Evolutionary conservation across 192 early-diverging fungal genomes (phyloP).

Genomic region (Gamsiella multidivaricata): DNA sequence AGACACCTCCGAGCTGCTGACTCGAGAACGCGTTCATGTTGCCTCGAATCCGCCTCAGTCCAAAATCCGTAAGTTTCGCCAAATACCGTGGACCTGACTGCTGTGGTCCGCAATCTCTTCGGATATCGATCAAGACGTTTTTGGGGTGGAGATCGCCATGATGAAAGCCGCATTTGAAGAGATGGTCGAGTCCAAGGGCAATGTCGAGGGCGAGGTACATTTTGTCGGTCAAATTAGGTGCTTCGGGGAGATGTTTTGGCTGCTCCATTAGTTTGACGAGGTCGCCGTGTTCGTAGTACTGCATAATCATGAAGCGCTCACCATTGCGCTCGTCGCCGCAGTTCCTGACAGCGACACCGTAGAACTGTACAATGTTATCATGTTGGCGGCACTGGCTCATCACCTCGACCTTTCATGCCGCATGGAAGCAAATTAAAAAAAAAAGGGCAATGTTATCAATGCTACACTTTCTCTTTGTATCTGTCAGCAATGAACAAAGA

Average conservation of each 20-base stretch:
- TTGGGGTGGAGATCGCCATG: constrained; percentile 51
- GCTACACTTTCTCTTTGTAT: no score
- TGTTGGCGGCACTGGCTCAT: constrained; percentile 47
- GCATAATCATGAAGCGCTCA: constrained; percentile 49
- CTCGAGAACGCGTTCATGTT: constrained; percentile 42
- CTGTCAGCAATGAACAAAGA: background rate
- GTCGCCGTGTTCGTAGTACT: constrained; percentile 42
- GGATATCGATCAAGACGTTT: constrained; percentile 42
- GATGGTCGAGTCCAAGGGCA: constrained; percentile 38
- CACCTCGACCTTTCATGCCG: constrained; percentile 31
- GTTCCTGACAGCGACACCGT: constrained; percentile 38
- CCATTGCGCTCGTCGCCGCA: constrained; percentile 32
- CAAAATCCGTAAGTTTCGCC: constrained; percentile 47
- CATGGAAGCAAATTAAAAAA: background rate
- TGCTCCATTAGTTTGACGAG: constrained; percentile 28
- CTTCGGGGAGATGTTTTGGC: constrained; percentile 1
- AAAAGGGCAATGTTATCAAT: no score
- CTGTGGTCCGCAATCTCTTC: constrained; percentile 6
- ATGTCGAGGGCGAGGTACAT: constrained; percentile 42
- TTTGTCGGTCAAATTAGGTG: constrained; percentile 35
- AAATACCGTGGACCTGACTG: constrained; percentile 42
- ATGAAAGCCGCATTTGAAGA: constrained; percentile 44
- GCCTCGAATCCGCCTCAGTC: constrained; percentile 36
- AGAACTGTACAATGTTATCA: constrained; percentile 47
- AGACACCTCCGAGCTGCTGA: constrained; percentile 52